Evolutionary conservation across 2,329 filamentous ascomycete genomes (phyloP).

Genomic region (Aspergillus cejpii): DNA sequence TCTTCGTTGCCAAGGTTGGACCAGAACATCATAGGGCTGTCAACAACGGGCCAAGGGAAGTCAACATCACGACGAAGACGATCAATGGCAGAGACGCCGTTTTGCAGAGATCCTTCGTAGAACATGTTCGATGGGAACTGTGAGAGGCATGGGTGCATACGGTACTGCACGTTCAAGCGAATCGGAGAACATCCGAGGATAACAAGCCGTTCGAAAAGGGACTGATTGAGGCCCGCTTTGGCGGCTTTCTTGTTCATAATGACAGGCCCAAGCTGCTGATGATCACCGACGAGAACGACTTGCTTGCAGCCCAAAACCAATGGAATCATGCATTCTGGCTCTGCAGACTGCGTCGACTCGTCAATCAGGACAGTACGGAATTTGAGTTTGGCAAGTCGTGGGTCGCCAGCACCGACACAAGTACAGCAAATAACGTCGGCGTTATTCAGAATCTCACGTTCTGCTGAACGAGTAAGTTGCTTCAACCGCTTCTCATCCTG

Average conservation of each 20-base stretch:
- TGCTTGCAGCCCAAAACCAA: slow-evolving; percentile 96
- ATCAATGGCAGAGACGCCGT: slow-evolving; percentile 85
- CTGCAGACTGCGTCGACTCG: slow-evolving; percentile 94
- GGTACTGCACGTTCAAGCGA: slow-evolving; percentile 92
- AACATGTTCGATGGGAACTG: slow-evolving; percentile 99
- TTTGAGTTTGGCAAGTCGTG: slow-evolving; percentile 91
- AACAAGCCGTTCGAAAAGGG: slow-evolving; percentile 93
- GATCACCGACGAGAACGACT: slow-evolving; percentile 95
- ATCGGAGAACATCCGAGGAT: slow-evolving; percentile 87
- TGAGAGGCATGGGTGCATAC: slow-evolving; percentile 96
- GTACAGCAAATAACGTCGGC: slow-evolving; percentile 99
- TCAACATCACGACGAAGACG: slow-evolving; percentile 88
- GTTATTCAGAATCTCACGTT: slow-evolving; percentile 89
- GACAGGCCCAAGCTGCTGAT: slow-evolving; percentile 94
- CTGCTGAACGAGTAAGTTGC: slow-evolving; percentile 84
- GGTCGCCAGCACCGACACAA: slow-evolving; percentile 93
- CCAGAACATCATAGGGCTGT: slow-evolving; percentile 99
- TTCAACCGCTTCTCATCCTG: slow-evolving; percentile 99
- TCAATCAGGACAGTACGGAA: slow-evolving; percentile 97
- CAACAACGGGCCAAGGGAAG: slow-evolving; percentile 92
- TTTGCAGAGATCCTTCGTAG: slow-evolving; percentile 94
- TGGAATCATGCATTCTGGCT: slow-evolving; percentile 98
- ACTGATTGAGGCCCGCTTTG: slow-evolving; percentile 94
- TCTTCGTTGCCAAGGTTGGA: slow-evolving; percentile 96
- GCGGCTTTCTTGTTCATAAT: slow-evolving; percentile 99